A percentile compares a stretch with the other conserved stretches of the same genome.
phyloP scores from a whole-genome alignment of 1,284 basidiomycete species.

The Apiotrichum veenhuisii region DNA sequence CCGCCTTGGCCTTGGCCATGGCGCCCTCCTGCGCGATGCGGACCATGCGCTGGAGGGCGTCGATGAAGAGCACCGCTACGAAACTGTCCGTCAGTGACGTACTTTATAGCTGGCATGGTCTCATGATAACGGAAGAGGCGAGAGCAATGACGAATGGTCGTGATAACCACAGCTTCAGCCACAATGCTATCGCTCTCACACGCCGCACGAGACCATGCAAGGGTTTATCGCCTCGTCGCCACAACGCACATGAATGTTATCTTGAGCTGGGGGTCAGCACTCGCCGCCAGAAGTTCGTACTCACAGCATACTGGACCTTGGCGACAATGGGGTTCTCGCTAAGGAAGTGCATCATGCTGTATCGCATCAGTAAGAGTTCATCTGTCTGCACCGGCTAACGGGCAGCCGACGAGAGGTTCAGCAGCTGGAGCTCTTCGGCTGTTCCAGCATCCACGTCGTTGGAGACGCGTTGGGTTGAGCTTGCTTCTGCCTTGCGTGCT shows the following conservation, averaged over 20 bases:
- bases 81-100: slow-evolving; percentile 58
- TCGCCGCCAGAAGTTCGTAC: slow-evolving; percentile 11
- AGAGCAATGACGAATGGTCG: too few species aligned
- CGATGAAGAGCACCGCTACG: slow-evolving; percentile 65
- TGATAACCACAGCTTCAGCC: too few species aligned
- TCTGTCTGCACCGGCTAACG: too few species aligned
- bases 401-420: too few species aligned
- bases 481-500: not conserved
- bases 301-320: slow-evolving; percentile 54
- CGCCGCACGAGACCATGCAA: too few species aligned
- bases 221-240: too few species aligned
- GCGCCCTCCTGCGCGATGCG: slow-evolving; percentile 66
- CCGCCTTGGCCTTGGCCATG: slow-evolving; percentile 61
- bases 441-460: not conserved
- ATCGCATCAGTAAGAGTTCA: not conserved
- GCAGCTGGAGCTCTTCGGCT: not conserved
- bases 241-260: slow-evolving; percentile 83
- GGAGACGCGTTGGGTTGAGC: not conserved
- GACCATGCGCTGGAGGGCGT: slow-evolving; percentile 90
- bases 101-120: too few species aligned
- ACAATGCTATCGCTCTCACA: too few species aligned
- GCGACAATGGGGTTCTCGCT: slow-evolving; percentile 52
- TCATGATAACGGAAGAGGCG: too few species aligned
- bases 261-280: slow-evolving; percentile 56
- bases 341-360: slow-evolving; percentile 50